These are phyloP conservation scores for Pythium chondricola DNA, from an alignment of 352 stramenopile genomes.

Conservation along the genomic window DNA sequence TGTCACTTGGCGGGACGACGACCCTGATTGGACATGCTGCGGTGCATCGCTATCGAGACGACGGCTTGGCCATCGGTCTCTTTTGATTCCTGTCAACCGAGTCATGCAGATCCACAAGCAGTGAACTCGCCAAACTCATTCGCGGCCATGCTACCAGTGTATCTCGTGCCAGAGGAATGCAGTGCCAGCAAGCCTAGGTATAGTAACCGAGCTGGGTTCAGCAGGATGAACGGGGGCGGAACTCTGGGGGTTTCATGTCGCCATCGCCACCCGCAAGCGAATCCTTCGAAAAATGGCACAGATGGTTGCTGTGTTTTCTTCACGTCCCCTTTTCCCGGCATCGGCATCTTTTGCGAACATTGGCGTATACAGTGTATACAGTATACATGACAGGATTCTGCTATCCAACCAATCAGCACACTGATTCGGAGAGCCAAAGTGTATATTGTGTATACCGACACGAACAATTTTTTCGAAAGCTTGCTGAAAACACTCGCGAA, in stretches of 20 bases:
- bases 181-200: no score
- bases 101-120: background rate
- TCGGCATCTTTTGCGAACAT: no score
- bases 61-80: background rate
- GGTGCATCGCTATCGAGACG: background rate
- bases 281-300: background rate
- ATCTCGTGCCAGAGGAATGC: no score
- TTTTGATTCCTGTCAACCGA: background rate
- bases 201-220: background rate
- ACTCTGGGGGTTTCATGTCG: background rate
- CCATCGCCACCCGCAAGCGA: background rate
- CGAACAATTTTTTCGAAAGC: no score
- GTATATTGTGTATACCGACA: no score
- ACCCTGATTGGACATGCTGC: background rate
- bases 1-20: slow-evolving; percentile 3
- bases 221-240: background rate
- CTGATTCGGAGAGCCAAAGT: no score
- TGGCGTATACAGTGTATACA: no score
- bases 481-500: background rate
- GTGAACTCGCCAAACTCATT: background rate
- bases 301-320: no score
- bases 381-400: no score
- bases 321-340: no score
- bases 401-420: no score
- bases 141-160: background rate